These are phyloP conservation scores for Musa itinerans DNA, from an alignment of 176 grass and related monocot genomes.

Conservation along the genomic window DNA sequence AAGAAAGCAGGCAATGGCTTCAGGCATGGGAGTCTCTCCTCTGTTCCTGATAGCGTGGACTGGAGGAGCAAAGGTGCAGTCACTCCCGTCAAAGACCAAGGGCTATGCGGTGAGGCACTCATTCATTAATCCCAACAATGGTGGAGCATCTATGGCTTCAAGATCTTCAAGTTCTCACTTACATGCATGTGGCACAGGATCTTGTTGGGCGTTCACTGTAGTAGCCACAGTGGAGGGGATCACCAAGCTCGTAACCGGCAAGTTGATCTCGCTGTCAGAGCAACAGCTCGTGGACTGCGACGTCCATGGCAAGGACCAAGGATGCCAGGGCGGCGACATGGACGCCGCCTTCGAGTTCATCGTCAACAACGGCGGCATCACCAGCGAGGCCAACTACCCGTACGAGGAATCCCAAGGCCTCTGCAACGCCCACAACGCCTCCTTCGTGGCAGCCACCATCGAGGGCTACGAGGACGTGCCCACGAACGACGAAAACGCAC, in stretches of 20 bases:
- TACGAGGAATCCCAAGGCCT: too few relatives aligned
- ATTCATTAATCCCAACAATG: too few relatives aligned
- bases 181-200: slow-evolving; percentile 17
- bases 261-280: slow-evolving; percentile 50
- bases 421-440: too few relatives aligned
- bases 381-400: too few relatives aligned
- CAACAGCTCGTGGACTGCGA: slow-evolving; percentile 67
- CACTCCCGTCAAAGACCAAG: slow-evolving; percentile 66
- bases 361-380: too few relatives aligned
- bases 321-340: slow-evolving; percentile 54
- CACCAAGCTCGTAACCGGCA: slow-evolving; percentile 33
- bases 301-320: slow-evolving; percentile 32
- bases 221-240: slow-evolving; percentile 53
- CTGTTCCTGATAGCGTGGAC: slow-evolving; percentile 25
- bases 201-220: slow-evolving; percentile 65
- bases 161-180: neutral
- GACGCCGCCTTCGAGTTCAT: slow-evolving; percentile 45
- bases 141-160: neutral
- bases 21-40: slow-evolving; percentile 45
- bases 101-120: slow-evolving; percentile 35
- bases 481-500: too few relatives aligned
- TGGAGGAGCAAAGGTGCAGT: slow-evolving; percentile 49
- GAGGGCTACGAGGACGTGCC: too few relatives aligned
- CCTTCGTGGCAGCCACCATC: too few relatives aligned
- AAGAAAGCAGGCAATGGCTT: neutral